phyloP scores from a whole-genome alignment of 108 stramenopile species.

The Nannochloropsis oceanica region DNA sequence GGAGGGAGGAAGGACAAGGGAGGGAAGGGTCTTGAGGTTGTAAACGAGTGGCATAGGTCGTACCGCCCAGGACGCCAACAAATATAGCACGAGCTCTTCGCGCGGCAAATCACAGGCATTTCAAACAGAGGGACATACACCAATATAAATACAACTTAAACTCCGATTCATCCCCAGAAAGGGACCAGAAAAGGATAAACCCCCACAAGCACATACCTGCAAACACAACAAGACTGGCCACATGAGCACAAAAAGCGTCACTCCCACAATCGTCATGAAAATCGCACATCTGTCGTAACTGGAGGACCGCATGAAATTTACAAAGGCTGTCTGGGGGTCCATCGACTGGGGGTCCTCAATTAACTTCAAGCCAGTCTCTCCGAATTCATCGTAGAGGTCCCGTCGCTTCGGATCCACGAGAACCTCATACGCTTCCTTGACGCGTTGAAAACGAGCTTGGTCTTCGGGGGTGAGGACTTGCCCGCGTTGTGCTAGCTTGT shows the following conservation, averaged over 20 bases:
- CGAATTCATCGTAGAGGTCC: slow-evolving; percentile 32
- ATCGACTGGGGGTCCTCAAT: slow-evolving; percentile 25
- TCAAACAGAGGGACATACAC: too few species aligned
- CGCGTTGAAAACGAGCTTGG: slow-evolving; percentile 64
- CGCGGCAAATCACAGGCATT: too few species aligned
- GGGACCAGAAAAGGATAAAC: too few species aligned
- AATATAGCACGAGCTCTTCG: too few species aligned
- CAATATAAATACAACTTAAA: too few species aligned
- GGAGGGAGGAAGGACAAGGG: not conserved
- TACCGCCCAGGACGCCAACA: too few species aligned
- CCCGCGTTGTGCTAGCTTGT: slow-evolving; percentile 84
- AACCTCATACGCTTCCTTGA: slow-evolving; percentile 80
- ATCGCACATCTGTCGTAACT: not conserved
- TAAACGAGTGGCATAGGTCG: too few species aligned
- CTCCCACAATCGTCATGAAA: not conserved
- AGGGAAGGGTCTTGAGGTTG: too few species aligned
- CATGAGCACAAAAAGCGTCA: not conserved
- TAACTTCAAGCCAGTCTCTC: slow-evolving; percentile 30
- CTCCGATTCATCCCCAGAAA: too few species aligned
- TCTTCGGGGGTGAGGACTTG: slow-evolving; percentile 51
- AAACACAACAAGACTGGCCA: not conserved
- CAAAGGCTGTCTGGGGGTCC: not conserved
- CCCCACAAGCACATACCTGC: not conserved
- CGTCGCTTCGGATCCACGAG: slow-evolving; percentile 28
- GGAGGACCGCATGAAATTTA: not conserved